These are phyloP conservation scores for Thoreauomyces humboldtii DNA, from an alignment of 192 early-diverging fungal species.

Conservation along the genomic window DNA sequence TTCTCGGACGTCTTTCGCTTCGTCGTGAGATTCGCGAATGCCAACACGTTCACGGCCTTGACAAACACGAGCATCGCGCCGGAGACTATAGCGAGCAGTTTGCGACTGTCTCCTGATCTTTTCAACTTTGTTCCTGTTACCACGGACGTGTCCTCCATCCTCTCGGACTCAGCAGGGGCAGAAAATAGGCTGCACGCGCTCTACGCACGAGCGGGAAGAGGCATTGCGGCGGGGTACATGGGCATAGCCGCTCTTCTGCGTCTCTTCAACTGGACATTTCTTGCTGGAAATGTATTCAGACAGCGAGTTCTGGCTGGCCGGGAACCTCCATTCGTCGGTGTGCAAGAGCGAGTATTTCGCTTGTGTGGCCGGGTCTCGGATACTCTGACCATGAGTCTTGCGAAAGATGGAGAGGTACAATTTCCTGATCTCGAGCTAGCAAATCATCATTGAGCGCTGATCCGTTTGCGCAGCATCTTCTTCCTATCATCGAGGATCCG, in stretches of 20 bases:
- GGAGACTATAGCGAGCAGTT: conserved; percentile 8
- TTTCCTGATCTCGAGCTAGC: neutral
- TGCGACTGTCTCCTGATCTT: neutral
- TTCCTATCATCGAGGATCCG: conserved; percentile 23
- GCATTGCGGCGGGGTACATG: conserved; percentile 21
- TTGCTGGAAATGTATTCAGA: conserved; percentile 14
- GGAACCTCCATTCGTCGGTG: conserved; percentile 19
- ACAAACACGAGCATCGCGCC: conserved; percentile 11
- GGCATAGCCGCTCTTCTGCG: conserved; percentile 16
- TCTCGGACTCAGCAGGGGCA: neutral
- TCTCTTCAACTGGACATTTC: conserved; percentile 12
- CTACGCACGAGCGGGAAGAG: conserved; percentile 5
- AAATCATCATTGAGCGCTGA: too few relatives aligned
- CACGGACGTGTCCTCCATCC: neutral
- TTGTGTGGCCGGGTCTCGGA: conserved; percentile 17
- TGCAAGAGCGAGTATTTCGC: conserved; percentile 16
- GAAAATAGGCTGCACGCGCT: conserved; percentile 9
- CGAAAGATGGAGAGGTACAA: conserved; percentile 7
- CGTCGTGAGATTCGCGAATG: conserved; percentile 10
- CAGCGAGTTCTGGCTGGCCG: conserved; percentile 12
- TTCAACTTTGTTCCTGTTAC: conserved; percentile 11
- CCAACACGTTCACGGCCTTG: conserved; percentile 15
- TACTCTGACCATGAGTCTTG: conserved; percentile 19
- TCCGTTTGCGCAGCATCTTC: conserved; percentile 22
- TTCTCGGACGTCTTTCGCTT: conserved; percentile 6